Evolutionary conservation across 1,139 yeast species (phyloP), one percentile per base, ranked within the genome.

Genomic region (Zygosaccharomyces pseudobailii): DNA sequence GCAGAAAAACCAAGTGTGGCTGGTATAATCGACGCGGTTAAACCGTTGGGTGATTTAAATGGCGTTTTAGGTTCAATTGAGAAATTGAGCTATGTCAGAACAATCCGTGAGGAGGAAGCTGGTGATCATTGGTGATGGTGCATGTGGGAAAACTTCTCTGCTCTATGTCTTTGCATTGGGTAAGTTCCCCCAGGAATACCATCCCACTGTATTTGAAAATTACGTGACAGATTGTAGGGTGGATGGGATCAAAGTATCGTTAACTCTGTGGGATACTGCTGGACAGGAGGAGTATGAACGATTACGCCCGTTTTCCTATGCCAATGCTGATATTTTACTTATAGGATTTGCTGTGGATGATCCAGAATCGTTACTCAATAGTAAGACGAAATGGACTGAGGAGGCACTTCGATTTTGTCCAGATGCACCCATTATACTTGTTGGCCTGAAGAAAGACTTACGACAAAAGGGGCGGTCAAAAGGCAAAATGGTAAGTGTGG

Each of bases 241-340:
- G 27, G 96, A 88, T 62, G 96, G 96, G 10, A 88, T 88, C 57
- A 83, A 92, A 9, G 95, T 90, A 3, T 87, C 89, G 55, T 69
- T 90, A 51, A 94, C 96, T 1, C 70, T 90, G 33, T 90, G 97
- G 97, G 97, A 90, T 66, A 90, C 97, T 4, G 97, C 97, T 2
- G 97, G 97, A 4, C 97, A 89, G 68, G 97, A 89, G 71, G 97
- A 84, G 63, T 84, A 84, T 62, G 90, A 84, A 58, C 65, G 92
- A 53, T 70, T 84, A 50, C 72, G 92, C 55, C 90, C 90, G 0
- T 69, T 84, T 52, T 81, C 88, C 40, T 85, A 85, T 58, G 77
- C 85, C n/a, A 81, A 84, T 56, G 85, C 89, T 6, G 83, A 84
- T 63, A 81, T 84, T 46, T 79, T 85, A 47, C 66, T 85, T 48